Evolutionary conservation across 2,329 filamentous ascomycete genomes (phyloP).

Genomic region (Paracorniculantispora psalliotae): DNA sequence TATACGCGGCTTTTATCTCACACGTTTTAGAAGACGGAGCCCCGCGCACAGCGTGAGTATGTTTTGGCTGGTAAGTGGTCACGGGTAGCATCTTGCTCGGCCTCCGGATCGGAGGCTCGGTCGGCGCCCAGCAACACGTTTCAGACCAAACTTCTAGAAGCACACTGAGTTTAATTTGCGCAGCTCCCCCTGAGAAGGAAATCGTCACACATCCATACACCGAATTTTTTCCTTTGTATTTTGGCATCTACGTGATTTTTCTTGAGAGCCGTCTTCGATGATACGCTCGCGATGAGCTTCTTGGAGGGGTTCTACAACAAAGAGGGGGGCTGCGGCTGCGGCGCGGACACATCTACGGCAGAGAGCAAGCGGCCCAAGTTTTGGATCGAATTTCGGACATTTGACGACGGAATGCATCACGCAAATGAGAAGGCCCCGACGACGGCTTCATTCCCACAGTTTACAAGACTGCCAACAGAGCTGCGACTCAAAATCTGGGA

Average conservation of each 20-base stretch:
- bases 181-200: neutral
- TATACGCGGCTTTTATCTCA: neutral
- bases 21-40: neutral
- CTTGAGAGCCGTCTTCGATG: neutral
- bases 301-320: neutral
- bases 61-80: neutral
- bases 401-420: constrained; percentile 35
- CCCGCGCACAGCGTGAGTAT: neutral
- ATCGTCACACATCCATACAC: neutral
- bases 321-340: neutral
- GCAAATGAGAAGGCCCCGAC: constrained; percentile 5
- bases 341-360: constrained; percentile 5
- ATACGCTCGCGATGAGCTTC: constrained; percentile 1
- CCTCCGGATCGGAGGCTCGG: constrained; percentile 12
- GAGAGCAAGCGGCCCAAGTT: constrained; percentile 29
- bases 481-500: constrained; percentile 46
- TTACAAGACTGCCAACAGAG: constrained; percentile 39
- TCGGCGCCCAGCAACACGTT: neutral
- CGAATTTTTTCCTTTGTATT: neutral
- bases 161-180: neutral
- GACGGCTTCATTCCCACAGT: constrained; percentile 29
- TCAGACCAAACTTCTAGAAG: neutral
- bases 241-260: neutral
- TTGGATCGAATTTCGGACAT: constrained; percentile 43
- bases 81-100: constrained; percentile 9